A percentile compares a stretch with the other conserved stretches of the same genome.
phyloP scores from a whole-genome alignment of 306 rosid genomes.

The Lablab purpureus region DNA sequence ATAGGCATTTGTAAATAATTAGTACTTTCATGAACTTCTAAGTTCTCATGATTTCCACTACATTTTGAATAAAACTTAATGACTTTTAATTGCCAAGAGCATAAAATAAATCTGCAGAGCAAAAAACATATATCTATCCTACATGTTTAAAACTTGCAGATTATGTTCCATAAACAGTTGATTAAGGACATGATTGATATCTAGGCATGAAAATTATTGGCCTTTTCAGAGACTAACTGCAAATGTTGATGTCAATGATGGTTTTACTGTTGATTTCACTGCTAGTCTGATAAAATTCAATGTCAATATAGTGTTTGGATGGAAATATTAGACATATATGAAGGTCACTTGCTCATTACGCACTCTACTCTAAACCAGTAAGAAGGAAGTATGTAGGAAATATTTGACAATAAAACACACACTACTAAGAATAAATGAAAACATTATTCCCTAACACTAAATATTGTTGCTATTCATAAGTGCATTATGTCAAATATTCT shows the following conservation, averaged over 20 bases:
- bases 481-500: conserved; percentile 3
- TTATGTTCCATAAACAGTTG: conserved; percentile 3
- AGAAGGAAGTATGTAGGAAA: not conserved
- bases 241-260: not conserved
- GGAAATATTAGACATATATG: conserved; percentile 24
- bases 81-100: conserved; percentile 22
- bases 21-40: conserved; percentile 27
- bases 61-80: not conserved
- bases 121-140: not conserved
- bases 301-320: not conserved
- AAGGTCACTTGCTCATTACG: conserved; percentile 3
- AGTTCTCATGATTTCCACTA: conserved; percentile 8
- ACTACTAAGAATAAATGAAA: not conserved
- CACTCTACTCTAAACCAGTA: not conserved
- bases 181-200: conserved; percentile 2
- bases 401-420: not conserved
- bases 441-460: conserved; percentile 8
- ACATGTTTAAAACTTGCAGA: conserved; percentile 16
- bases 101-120: not conserved
- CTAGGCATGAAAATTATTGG: conserved; percentile 22
- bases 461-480: not conserved
- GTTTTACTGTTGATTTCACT: not conserved
- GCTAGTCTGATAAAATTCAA: not conserved
- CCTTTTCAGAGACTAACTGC: not conserved
- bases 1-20: conserved; percentile 35